Conservation (phyloP, 192 early-diverging fungal genomes). For the Gonapodya prolifera region DNA sequence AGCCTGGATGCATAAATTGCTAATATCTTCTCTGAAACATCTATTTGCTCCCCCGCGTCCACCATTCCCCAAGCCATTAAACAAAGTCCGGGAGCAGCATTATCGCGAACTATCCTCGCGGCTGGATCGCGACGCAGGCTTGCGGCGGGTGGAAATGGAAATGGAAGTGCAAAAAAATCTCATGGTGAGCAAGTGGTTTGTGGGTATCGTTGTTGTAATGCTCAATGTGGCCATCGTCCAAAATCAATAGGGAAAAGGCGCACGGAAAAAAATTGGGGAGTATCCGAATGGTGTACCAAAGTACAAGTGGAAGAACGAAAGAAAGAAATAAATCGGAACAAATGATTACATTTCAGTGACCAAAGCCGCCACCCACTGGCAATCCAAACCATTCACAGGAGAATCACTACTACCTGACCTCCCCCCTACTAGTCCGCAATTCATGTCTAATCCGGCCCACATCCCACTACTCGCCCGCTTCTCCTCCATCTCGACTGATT, state of each 20-base stretch:
- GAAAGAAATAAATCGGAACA: conserved; percentile 71
- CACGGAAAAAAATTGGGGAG: conserved; percentile 63
- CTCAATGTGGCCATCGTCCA: not conserved
- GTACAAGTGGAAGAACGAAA: conserved; percentile 86
- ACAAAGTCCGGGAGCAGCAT: conserved; percentile 33
- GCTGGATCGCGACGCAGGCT: conserved; percentile 60
- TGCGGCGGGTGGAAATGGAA: conserved; percentile 58
- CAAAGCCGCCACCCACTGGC: no score
- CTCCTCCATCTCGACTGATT: no score
- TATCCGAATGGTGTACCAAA: conserved; percentile 67
- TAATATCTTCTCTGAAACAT: no score
- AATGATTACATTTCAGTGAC: no score
- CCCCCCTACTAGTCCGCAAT: no score
- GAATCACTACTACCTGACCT: no score
- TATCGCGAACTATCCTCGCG: conserved; percentile 60
- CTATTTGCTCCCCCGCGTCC: not conserved
- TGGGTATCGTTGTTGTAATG: conserved; percentile 3
- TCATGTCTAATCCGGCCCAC: no score
- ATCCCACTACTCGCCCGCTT: no score
- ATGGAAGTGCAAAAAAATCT: conserved; percentile 64
- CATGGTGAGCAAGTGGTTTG: conserved; percentile 27
- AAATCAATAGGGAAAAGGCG: conserved; percentile 56
- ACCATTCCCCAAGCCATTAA: conserved; percentile 21
- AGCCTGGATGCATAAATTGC: not conserved
- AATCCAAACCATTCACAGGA: no score